Conservation (phyloP, 768 basidiomycete genomes). For the Lyophyllum shimeji region DNA sequence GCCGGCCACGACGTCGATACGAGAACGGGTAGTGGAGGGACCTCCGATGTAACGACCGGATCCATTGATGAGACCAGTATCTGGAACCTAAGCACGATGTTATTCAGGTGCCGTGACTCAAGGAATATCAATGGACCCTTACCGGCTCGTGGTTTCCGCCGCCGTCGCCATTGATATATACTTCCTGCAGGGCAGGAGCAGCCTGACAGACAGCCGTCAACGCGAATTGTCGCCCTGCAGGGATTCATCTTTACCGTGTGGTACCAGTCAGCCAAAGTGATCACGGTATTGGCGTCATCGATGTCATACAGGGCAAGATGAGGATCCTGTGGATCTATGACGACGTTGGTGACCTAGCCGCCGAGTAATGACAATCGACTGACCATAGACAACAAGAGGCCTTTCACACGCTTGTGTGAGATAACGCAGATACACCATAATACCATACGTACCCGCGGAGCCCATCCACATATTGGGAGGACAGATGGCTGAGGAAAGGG, state of each 20-base stretch:
- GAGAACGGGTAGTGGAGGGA: conserved; percentile 32
- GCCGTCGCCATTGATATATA: conserved; percentile 7
- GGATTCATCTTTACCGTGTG: background rate
- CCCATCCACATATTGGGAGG: conserved; percentile 45
- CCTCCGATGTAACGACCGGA: conserved; percentile 41
- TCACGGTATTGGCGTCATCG: conserved; percentile 15
- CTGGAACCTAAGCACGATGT: conserved; percentile 12
- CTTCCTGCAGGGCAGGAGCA: conserved; percentile 11
- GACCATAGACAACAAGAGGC: conserved; percentile 34
- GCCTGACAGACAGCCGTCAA: background rate
- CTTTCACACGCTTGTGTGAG: conserved; percentile 14
- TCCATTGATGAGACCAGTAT: conserved; percentile 46
- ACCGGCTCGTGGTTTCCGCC: conserved; percentile 15
- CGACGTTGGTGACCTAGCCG: conserved; percentile 5
- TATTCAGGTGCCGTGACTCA: no score
- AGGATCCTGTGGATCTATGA: conserved; percentile 30
- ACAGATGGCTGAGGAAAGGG: background rate
- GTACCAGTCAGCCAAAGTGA: background rate
- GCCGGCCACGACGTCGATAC: conserved; percentile 35
- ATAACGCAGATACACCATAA: no score
- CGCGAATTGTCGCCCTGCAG: conserved; percentile 24
- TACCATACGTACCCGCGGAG: conserved; percentile 26
- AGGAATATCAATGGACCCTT: no score
- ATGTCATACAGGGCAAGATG: background rate
- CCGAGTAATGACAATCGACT: conserved; percentile 23